phyloP scores from a whole-genome alignment of 139 green algal genomes.

The Trebouxia sp. region DNA sequence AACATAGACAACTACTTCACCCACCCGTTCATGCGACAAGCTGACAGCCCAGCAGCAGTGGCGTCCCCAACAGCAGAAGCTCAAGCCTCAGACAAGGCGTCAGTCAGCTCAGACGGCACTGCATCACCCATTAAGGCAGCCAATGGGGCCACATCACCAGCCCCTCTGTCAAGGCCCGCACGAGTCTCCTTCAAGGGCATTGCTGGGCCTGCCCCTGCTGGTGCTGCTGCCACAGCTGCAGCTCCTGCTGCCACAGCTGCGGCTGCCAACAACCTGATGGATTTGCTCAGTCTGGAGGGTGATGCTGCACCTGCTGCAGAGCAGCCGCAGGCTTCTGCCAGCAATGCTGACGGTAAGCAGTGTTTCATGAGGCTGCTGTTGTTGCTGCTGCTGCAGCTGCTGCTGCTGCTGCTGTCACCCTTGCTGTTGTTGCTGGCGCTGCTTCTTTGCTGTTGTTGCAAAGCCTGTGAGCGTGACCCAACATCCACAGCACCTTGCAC shows the following conservation, averaged over 20 bases:
- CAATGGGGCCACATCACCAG: not conserved
- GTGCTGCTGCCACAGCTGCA: not conserved
- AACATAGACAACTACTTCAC: constrained; percentile 78
- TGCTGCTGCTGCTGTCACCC: too few relatives aligned
- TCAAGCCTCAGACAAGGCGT: not conserved
- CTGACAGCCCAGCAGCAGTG: not conserved
- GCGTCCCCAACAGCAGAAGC: not conserved
- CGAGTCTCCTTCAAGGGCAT: constrained; percentile 11
- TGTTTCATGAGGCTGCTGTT: not conserved
- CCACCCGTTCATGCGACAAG: constrained; percentile 64
- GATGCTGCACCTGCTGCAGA: not conserved
- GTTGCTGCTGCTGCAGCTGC: not conserved
- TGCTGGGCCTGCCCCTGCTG: not conserved
- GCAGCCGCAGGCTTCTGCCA: not conserved
- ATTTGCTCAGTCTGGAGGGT: constrained; percentile 40
- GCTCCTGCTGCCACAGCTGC: not conserved
- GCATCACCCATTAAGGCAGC: not conserved
- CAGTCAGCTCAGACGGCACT: not conserved
- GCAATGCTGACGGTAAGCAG: not conserved
- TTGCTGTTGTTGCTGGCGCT: not conserved
- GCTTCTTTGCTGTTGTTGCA: not conserved
- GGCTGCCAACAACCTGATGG: constrained; percentile 25
- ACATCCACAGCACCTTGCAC: constrained; percentile 7
- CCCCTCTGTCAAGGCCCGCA: not conserved
- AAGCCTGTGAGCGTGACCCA: not conserved